Evolutionary conservation across 495 filamentous ascomycete genomes (phyloP), one percentile per base, ranked within the genome.

Genomic region (Lophiostoma macrostomum): DNA sequence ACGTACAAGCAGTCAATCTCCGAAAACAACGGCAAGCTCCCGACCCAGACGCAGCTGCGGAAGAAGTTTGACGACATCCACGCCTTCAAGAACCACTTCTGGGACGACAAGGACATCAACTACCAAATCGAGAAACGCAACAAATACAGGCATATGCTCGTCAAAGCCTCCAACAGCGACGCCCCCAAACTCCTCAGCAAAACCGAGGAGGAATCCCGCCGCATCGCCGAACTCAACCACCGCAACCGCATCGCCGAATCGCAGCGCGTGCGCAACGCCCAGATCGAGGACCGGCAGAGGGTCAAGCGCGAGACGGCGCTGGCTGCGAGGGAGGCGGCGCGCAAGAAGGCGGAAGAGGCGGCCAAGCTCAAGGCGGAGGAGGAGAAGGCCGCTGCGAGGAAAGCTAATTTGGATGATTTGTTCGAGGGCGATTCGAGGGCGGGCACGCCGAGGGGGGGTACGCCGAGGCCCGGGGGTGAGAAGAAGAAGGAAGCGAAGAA

Each of bases 61-160:
- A 67, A 70, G 37, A 95, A 96, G 70, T 79, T 88, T n/a, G 72
- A 76, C 32, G 88, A 90, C 53, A 91, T 98, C 72, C 86, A 91
- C 61, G 67, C 67, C 5, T 76, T 98, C 28, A 75, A 93, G 60
- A 84, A 86, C 56, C 86, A 84, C 56, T 69, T 74, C 23, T 95
- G 91, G 75, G 94, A 86, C 12, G 80, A 85, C 23, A 80, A 79
- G 18, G 90, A 96, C 65, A 71, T 97, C 47, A 79, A 81, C 36
- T 79, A 81, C 47, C 91, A 91, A 67, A 73, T 97, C 42, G 75
- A 76, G 34, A 83, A 83, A 31, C 65, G 86, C 8, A 77, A 82
- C 41, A 69, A 73, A 37, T 62, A 28, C 73, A 40, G 64, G 68
- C 20, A 50, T 55, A 18, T 70, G 75, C 34, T 71, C 73, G 36